phyloP scores from a whole-genome alignment of 2,329 filamentous ascomycete genomes.

The Xylariaceae sp. region DNA sequence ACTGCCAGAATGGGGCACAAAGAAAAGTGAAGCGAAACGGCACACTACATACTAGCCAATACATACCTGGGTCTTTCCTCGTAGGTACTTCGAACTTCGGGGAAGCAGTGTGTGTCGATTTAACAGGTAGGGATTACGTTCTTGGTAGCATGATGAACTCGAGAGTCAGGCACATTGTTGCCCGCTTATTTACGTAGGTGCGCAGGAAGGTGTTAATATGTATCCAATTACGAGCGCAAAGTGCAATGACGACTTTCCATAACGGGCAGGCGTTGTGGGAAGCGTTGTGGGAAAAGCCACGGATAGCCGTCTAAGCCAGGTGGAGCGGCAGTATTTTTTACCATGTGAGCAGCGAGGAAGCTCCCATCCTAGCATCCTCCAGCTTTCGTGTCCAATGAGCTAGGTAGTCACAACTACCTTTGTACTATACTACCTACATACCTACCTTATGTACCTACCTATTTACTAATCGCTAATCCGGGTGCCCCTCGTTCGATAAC shows the following conservation, averaged over 20 bases:
- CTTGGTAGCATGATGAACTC: too few species aligned
- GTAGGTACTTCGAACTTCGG: too few species aligned
- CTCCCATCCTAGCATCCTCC: slow-evolving; percentile 5
- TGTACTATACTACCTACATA: not conserved
- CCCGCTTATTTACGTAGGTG: too few species aligned
- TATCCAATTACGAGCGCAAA: not conserved
- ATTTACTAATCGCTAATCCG: slow-evolving; percentile 16
- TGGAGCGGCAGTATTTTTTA: slow-evolving; percentile 8
- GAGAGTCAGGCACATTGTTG: too few species aligned
- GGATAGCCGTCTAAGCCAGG: slow-evolving; percentile 12
- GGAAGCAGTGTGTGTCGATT: too few species aligned
- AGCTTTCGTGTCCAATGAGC: slow-evolving; percentile 14
- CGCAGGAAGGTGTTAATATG: too few species aligned
- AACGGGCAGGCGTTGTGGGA: slow-evolving; percentile 24
- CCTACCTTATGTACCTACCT: slow-evolving; percentile 4
- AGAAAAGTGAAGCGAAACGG: too few species aligned
- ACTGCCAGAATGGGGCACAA: too few species aligned
- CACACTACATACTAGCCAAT: too few species aligned
- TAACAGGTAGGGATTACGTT: too few species aligned
- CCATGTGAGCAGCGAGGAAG: slow-evolving; percentile 14
- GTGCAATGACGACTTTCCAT: slow-evolving; percentile 18
- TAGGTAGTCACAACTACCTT: not conserved
- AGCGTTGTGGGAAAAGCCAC: slow-evolving; percentile 22
- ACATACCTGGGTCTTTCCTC: too few species aligned
- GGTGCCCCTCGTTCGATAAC: slow-evolving; percentile 21